Evolutionary conservation across 2,329 filamentous ascomycete species (phyloP), one percentile per base, ranked within the genome.

Genomic region (Monosporascus sp.): DNA sequence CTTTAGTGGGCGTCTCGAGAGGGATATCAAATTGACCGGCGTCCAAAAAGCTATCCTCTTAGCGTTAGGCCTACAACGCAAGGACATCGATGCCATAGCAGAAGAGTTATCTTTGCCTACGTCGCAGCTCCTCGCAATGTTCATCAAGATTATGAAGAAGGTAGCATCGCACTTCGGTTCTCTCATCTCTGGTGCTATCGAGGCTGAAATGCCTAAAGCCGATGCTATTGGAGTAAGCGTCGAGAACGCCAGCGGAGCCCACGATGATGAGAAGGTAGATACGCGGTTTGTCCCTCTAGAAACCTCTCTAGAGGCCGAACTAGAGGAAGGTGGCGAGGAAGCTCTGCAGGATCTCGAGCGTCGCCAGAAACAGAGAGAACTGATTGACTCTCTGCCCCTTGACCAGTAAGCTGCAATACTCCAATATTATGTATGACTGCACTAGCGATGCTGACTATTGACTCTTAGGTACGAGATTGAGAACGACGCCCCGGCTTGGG

Each of bases 121-220:
- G 2, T 87, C 85, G 45, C 94, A 97, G 73, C 76, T 97, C 3
- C 78, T 99, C 57, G 92, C 93, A 56, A 96, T 97, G 88, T 97
- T 99, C 71, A 90, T 96, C 70, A 99, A 99, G 78, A 88, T 96
- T 56, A 80, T 97, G 55, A 85, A 91, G 60, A 97, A 97, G 75
- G 81, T 96, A 40, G 88, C 88, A 3, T 78, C 81, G 3, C 83
- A 92, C 67, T 94, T 99, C 72, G 82, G 85, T 35, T 75, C 79
- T 3, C 72, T 97, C 1, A 79, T 97, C 3, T 83, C 91, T 43
- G 84, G 83, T 3, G 91, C 89, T 0, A 86, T 87, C 11, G 86
- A 84, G 52, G 82, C 84, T 1, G 78, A 83, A 47, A 75, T 92
- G 63, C 87, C 87, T 3, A 73, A 76, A 45, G 70, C 78, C 2